Base-by-base conservation (phyloP, 1,284 basidiomycete species). In the Ganoderma boninense region DNA sequence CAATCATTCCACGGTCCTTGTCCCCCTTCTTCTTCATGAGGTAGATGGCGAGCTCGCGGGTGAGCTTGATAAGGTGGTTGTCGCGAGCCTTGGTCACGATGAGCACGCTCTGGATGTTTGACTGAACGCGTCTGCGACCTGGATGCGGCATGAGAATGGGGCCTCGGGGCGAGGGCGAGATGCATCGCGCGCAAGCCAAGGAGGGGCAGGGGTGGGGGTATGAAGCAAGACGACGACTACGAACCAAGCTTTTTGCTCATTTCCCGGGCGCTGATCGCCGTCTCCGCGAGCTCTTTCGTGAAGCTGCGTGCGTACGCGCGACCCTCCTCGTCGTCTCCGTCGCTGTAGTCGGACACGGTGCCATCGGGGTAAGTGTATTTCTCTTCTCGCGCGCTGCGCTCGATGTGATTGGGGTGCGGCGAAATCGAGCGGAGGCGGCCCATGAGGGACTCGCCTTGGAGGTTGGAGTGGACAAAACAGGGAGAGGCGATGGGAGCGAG, bases 1-100 rank as follows among this genome's bases (percentile, higher is more conserved):
- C 94, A 57, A 94, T 88, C 70, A 95, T 86, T 46, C 95, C 94
- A 57, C 95, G 89, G 71, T 85, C 84, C 60, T 87, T 87, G 67
- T 87, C 65, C 20, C 89, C 85, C 56, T 85, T 89, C 82, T 92
- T 96, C 74, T 88, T 86, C 97, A 98, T 98, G 71, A 98, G 89
- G 81, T 96, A 97, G n/a, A 98, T 84, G 0, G 97, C 97, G 35
- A 99, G 89, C 79, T 99, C 93, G 62, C 97, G 90, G 0, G 98
- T 99, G 61, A 99, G 89, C 79, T 93, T 93, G 85, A 99, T 99
- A 62, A 99, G 90, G 56, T 96, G 88, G 80, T 99, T 99, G 85
- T 99, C 98, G 67, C 97, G 88, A 42, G 98, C 98, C 83, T 99
- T 99, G 68, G 98, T 99, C 77, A 99, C 95, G 80, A 99, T 97